Evolutionary conservation across 108 stramenopile species (phyloP), one percentile per base, ranked within the genome.

Genomic region (Chaetoceros tenuissimus): DNA sequence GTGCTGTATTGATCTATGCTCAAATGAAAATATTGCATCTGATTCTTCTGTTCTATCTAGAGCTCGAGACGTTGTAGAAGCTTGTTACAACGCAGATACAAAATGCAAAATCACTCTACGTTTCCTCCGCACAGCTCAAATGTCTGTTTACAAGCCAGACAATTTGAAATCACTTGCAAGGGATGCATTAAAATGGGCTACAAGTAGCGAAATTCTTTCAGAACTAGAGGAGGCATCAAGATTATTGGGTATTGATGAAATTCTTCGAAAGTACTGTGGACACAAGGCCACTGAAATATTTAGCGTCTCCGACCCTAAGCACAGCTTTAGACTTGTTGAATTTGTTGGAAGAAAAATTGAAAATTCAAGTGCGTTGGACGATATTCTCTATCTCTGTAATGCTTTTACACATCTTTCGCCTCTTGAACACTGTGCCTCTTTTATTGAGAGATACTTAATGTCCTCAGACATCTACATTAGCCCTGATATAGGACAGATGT

Each of bases 241-340:
- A 21, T 63, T 92, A 2, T 61, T 92, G 19, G 50, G 73, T 19
- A 84, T 92, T 28, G 80, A 84, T 63, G 63, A 62, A 3, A 79
- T 92, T 53, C 77, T 92, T 28, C 56, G 77, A 29, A 69, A 74
- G 28, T 92, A 92, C 48, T 92, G 91, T 52, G 91, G 91, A 7
- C 66, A 79, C 29, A 86, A 78, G 23, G 85, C 87, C 0, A 68
- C 75, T 40, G 83, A 88, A 52, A 73, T 87, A 26, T 92, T 92
- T 54, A 72, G 84, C 48, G 85, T 89, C 18, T 79, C 84, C 28
- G 84, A 92, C 59, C 77, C 83, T 19, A 60, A 65, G 1, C 90
- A 92, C 64, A 78, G 75, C 19, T 59, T 70, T 24, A 58, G 80
- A 16, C 73, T 92, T 46, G 48, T 88, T 28, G 59, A 79, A 24